These are phyloP conservation scores for Colletotrichum sp. DNA, from an alignment of 2,329 filamentous ascomycete genomes.

Conservation along the genomic window DNA sequence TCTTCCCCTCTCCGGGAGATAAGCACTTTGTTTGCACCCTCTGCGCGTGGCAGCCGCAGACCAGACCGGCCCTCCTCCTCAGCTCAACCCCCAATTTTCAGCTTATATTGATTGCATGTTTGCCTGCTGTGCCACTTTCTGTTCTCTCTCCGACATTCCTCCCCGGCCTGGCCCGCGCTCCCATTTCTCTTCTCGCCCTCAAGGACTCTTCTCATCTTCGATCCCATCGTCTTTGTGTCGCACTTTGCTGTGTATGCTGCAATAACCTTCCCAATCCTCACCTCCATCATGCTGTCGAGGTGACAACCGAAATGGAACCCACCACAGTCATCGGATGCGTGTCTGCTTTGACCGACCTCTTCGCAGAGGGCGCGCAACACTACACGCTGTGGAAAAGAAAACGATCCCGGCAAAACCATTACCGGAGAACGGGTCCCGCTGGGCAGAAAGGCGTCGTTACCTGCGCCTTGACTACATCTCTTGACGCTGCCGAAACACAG, in stretches of 20 bases:
- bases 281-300: constrained; percentile 5
- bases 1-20: not conserved
- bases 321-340: constrained; percentile 25
- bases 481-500: constrained; percentile 32
- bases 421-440: constrained; percentile 23
- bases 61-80: not conserved
- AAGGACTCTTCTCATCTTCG: not conserved
- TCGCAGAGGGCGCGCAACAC: constrained; percentile 20
- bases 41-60: not conserved
- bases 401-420: constrained; percentile 37
- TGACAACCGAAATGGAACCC: constrained; percentile 22
- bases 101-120: not conserved
- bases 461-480: constrained; percentile 39
- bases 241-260: not conserved
- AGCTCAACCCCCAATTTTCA: not conserved
- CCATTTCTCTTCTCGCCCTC: not conserved
- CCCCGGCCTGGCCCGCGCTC: not conserved
- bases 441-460: constrained; percentile 20
- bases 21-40: not conserved
- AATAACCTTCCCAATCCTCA: not conserved
- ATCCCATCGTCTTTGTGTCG: not conserved
- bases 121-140: not conserved
- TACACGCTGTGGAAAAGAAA: constrained; percentile 40
- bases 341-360: constrained; percentile 20
- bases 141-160: not conserved